Evolutionary conservation across 129 eudicot species (phyloP).

Genomic region (Deinandra increscens): DNA sequence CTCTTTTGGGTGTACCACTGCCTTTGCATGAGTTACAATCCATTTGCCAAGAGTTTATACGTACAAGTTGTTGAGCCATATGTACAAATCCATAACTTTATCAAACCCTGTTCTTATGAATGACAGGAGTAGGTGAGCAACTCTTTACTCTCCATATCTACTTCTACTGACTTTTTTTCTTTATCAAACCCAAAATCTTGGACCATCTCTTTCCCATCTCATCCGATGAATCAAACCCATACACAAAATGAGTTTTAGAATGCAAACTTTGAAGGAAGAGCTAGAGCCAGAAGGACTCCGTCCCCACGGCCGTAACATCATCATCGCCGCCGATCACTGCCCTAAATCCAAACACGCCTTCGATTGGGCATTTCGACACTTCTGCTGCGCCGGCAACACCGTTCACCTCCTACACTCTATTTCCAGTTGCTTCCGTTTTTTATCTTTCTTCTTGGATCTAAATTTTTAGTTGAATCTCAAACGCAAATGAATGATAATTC

Average conservation of each 20-base stretch:
- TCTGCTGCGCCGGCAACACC: constrained; percentile 85
- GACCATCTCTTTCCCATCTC: constrained; percentile 9
- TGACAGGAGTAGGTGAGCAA: no score
- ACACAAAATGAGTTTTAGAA: constrained; percentile 42
- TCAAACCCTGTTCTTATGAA: no score
- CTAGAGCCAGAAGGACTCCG: constrained; percentile 45
- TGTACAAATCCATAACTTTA: no score
- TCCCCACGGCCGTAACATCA: constrained; percentile 68
- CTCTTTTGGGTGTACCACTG: no score
- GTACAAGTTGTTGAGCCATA: no score
- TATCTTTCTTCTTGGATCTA: not conserved
- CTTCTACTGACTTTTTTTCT: no score
- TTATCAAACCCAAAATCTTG: no score
- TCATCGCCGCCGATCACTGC: constrained; percentile 85
- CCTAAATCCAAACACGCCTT: constrained; percentile 92
- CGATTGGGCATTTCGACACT: constrained; percentile 79
- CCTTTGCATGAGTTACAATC: no score
- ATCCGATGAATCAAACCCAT: constrained; percentile 6
- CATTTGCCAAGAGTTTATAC: no score
- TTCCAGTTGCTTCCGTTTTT: constrained; percentile 45
- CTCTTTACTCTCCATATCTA: no score
- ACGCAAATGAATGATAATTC: no score
- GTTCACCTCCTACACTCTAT: constrained; percentile 73
- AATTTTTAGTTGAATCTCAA: no score
- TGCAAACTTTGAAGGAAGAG: constrained; percentile 63